Evolutionary conservation across 2,329 filamentous ascomycete genomes (phyloP), one percentile per base, ranked within the genome.

Genomic region (Pestalotiopsis sp.): DNA sequence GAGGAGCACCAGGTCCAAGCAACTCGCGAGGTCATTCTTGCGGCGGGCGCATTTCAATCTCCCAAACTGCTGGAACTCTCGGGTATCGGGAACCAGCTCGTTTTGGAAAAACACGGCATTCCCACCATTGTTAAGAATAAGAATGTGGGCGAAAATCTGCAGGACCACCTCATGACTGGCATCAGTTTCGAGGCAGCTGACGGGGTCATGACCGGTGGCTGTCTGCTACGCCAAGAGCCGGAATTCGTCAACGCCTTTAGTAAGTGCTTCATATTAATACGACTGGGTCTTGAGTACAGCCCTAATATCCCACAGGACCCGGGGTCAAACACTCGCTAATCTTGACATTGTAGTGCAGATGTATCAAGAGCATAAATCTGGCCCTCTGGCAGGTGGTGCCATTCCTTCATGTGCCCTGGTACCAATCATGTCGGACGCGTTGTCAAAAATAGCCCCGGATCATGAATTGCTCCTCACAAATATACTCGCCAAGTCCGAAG

Each of bases 121-220:
- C 1, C 14, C 7, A 49, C 14, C 3, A 49, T 2, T 3, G 41
- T 49, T 49, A 14, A 49, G 41, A 49, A 49, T 3, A 6, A 49
- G 13, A 49, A n/a, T 3, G 71, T 73, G 17, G 70, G 71, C 2
- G 70, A 73, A 66, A 71, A 71, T 25, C 39, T 73, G 17, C 71
- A 73, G 23, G 68, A 73, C 31, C 70, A 72, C 23, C 66, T 70
- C 4, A 68, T 71, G 62, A 71, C 68, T 4, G 69, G 69, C 5
- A 20, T 72, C 3, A 70, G 68, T 67, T 73, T 65, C 59, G 71
- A 73, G 64, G 70, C 68, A 57, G 52, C 52, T 2, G 67, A 71
- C 25, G 69, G 62, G 14, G 64, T 72, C 2, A 38, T 63, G 14
- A 73, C 70, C 2, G 66, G 64, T 2, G 71, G 71, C 61, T 49